phyloP scores from a whole-genome alignment of 139 green algal species.

The Volvox reticuliferus region DNA sequence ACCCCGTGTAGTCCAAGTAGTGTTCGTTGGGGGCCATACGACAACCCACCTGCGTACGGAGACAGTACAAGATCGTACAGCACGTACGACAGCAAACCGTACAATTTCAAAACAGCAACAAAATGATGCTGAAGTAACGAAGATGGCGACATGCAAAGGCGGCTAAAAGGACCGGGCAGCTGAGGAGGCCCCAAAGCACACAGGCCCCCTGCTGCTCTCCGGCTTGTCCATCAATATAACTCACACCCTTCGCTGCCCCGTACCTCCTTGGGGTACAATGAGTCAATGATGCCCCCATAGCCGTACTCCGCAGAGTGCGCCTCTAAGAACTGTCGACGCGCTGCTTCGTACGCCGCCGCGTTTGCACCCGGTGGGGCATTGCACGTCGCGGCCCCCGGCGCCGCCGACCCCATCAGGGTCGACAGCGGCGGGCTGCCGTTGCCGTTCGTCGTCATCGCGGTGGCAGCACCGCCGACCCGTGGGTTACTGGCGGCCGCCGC shows the following conservation, averaged over 20 bases:
- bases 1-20: slow-evolving; percentile 86
- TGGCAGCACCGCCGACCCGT: neutral
- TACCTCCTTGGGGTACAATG: slow-evolving; percentile 70
- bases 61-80: no score
- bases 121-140: no score
- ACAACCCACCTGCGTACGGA: slow-evolving; percentile 57
- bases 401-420: neutral
- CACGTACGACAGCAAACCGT: no score
- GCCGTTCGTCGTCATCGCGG: neutral
- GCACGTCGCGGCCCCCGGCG: neutral
- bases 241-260: no score
- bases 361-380: slow-evolving; percentile 27
- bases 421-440: slow-evolving; percentile 1
- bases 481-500: neutral
- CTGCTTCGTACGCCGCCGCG: slow-evolving; percentile 14
- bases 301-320: slow-evolving; percentile 62
- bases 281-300: slow-evolving; percentile 70
- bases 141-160: no score
- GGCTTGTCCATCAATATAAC: no score
- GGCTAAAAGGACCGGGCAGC: no score
- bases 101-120: no score
- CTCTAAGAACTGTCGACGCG: slow-evolving; percentile 45
- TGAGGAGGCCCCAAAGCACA: no score
- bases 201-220: no score
- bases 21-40: slow-evolving; percentile 74